Conservation (phyloP, 2,329 filamentous ascomycete genomes). For the Colletotrichum tamarilloi region DNA sequence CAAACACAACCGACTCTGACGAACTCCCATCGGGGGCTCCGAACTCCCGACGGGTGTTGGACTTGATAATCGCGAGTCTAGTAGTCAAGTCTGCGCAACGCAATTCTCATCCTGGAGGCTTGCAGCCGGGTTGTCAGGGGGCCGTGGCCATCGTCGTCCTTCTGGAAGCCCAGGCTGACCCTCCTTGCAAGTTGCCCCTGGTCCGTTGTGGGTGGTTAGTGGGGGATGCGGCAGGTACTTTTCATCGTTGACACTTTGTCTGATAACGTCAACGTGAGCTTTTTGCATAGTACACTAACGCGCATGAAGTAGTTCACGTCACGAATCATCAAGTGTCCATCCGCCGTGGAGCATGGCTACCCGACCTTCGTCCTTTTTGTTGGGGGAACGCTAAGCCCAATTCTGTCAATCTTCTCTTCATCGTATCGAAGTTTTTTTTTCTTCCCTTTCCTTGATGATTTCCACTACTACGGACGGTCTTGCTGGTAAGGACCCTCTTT, state of each 20-base stretch:
- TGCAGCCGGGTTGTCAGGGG: background rate
- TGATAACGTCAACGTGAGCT: background rate
- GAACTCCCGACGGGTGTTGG: background rate
- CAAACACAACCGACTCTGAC: background rate
- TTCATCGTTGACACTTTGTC: background rate
- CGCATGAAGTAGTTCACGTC: constrained; percentile 18
- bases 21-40: constrained; percentile 10
- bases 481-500: constrained; percentile 8
- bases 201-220: constrained; percentile 15
- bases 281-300: background rate
- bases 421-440: constrained; percentile 19
- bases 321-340: constrained; percentile 15
- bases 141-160: constrained; percentile 14
- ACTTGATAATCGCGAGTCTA: background rate
- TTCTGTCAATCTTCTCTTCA: background rate
- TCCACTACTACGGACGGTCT: background rate
- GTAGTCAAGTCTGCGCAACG: background rate
- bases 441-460: background rate
- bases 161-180: constrained; percentile 28
- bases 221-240: background rate
- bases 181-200: constrained; percentile 5
- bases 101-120: background rate
- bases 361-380: constrained; percentile 32
- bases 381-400: constrained; percentile 33
- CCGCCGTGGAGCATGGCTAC: constrained; percentile 20